Evolutionary conservation across 805 yeast genomes (phyloP), one percentile per base, ranked within the genome.

Genomic region (Suhomyces pyralidae): DNA sequence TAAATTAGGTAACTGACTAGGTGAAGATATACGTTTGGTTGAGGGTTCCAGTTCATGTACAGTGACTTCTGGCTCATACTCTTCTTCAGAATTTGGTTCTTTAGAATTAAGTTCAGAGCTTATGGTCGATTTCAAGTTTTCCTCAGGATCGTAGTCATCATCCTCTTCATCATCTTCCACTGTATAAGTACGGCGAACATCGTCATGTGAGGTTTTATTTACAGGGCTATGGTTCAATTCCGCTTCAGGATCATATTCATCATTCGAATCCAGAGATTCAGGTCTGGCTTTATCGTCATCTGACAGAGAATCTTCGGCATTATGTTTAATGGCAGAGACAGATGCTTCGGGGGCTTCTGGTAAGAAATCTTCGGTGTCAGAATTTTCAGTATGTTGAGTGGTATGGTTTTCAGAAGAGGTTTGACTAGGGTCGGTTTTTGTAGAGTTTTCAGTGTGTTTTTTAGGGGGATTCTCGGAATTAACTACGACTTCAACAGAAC

Each of bases 161-260:
- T 32, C 25, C 25, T 6, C 25, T 22, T 22, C 36, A 15, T 32
- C 36, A 7, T 32, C 36, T 5, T 28, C 32, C 14, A 12, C 32
- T 12, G 32, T 10, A 32, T 32, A 2, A 32, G 36, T 10, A 26
- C 10, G 30, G 5, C 1, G 30, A 26, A 3, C 30, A 10, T 26
- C 9, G 30, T 10, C 14, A 10, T 10, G 12, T 10, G 32, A 28
- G 5, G 2, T 5, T 28, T 28, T 12, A 28, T 32, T 32, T 32
- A 32, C 45, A 22, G 8, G 17, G 42, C 22, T 12, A 5, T 12
- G 45, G 25, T 22, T 22, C 30, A 42, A 42, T 14, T 17, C 45
- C 12, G 19, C 45, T 19, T 42, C 58, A 7, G 60, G 58, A 42
- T 57, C 60, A 44, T 53, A 53, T 46, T 56, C 57, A 5, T 61